A percentile compares a stretch with the other conserved stretches of the same genome.
These are phyloP conservation scores for Aspergillus versicolor DNA, from an alignment of 2,329 filamentous ascomycete species.

Conservation along the genomic window DNA sequence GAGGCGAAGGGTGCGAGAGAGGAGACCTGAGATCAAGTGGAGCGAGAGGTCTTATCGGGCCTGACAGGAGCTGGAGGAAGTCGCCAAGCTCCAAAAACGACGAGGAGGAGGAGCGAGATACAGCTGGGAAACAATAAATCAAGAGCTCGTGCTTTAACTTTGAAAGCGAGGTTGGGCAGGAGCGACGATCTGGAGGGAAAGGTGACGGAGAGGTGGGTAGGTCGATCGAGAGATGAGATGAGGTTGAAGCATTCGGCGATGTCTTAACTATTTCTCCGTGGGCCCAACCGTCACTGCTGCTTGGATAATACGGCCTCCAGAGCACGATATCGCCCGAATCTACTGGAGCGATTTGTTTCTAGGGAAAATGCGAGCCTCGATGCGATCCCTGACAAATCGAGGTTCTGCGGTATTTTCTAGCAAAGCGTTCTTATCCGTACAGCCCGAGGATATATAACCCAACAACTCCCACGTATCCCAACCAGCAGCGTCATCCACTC, in stretches of 20 bases:
- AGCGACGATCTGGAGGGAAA: background rate
- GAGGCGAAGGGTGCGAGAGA: conserved; percentile 6
- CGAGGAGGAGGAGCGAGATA: background rate
- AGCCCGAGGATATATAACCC: background rate
- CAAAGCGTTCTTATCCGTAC: background rate
- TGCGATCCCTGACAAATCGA: background rate
- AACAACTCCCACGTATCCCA: background rate
- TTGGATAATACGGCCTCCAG: background rate
- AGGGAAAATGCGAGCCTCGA: background rate
- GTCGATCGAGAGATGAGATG: conserved; percentile 1
- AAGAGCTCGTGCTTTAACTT: background rate
- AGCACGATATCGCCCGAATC: background rate
- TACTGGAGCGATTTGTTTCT: background rate
- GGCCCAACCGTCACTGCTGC: conserved; percentile 11
- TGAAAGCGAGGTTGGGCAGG: background rate
- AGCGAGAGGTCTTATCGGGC: conserved; percentile 25
- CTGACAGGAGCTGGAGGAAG: conserved; percentile 7
- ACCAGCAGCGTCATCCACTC: background rate
- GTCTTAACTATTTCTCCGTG: conserved; percentile 16
- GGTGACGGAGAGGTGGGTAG: conserved; percentile 1
- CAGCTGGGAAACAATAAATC: background rate
- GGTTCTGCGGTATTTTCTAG: background rate
- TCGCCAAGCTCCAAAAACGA: conserved; percentile 11
- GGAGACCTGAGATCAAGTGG: conserved; percentile 10
- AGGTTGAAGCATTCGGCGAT: conserved; percentile 13